phyloP scores from a whole-genome alignment of 331 rosid species.

The Dryas integrifolia region DNA sequence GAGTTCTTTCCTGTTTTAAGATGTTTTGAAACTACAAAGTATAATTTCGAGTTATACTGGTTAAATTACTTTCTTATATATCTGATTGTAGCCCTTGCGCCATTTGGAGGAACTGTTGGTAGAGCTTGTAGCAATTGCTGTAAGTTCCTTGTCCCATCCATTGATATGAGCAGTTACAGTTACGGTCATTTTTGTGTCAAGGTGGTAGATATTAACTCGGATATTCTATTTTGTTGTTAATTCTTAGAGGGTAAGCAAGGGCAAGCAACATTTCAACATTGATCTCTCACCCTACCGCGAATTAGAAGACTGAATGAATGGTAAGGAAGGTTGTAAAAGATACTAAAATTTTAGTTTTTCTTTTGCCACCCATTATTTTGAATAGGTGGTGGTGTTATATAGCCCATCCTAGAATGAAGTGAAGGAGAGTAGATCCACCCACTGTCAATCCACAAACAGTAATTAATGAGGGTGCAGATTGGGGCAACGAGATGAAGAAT shows the following conservation, averaged over 20 bases:
- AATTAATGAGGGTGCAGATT: not conserved
- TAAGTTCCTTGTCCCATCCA: slow-evolving; percentile 43
- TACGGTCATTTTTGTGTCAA: not conserved
- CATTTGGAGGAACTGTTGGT: slow-evolving; percentile 83
- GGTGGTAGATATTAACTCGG: slow-evolving; percentile 21
- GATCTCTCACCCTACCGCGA: slow-evolving; percentile 77
- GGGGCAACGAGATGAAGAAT: not conserved
- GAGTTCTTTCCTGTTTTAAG: slow-evolving; percentile 2
- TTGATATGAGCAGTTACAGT: not conserved
- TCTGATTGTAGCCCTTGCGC: slow-evolving; percentile 64
- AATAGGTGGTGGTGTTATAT: slow-evolving; percentile 8
- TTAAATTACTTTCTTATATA: not conserved
- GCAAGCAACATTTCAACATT: slow-evolving; percentile 71
- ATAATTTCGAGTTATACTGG: not conserved
- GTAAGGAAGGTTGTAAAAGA: slow-evolving; percentile 8
- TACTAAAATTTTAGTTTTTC: not conserved
- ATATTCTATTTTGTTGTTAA: slow-evolving; percentile 21
- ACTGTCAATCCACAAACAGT: not conserved
- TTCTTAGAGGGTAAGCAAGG: slow-evolving; percentile 76
- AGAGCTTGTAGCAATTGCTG: slow-evolving; percentile 92
- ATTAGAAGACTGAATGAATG: slow-evolving; percentile 40
- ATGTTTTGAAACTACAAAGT: not conserved
- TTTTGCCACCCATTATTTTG: not conserved
- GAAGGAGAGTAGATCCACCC: not conserved
- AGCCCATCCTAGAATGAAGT: not conserved